Conservation (phyloP, 2,329 filamentous ascomycete species). For the Fusarium avenaceum region DNA sequence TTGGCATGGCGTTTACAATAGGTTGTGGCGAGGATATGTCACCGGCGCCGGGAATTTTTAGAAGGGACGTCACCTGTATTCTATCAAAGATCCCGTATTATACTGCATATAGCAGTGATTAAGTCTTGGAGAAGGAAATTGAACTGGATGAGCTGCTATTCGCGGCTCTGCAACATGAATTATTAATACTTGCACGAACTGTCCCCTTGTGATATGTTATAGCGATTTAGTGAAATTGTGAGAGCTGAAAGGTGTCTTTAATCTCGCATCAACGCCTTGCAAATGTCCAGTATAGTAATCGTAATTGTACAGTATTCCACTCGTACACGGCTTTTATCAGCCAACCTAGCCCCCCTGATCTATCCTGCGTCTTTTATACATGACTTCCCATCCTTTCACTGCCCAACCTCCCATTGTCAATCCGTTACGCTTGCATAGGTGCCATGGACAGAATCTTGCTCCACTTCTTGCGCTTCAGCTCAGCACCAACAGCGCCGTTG, state of each 20-base stretch:
- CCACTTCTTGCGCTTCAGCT: constrained; percentile 94
- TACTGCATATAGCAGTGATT: constrained; percentile 13
- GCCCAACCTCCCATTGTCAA: neutral
- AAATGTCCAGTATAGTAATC: constrained; percentile 52
- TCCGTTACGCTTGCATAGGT: constrained; percentile 71
- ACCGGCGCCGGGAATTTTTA: constrained; percentile 30
- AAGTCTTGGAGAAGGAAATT: constrained; percentile 24
- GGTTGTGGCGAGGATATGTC: constrained; percentile 25
- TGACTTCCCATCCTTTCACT: constrained; percentile 4
- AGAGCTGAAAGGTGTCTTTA: constrained; percentile 47
- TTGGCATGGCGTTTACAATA: constrained; percentile 44
- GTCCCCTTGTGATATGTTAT: constrained; percentile 13
- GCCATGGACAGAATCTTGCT: constrained; percentile 98
- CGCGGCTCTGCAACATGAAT: constrained; percentile 12
- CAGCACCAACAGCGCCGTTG: constrained; percentile 90
- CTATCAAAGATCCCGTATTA: constrained; percentile 34
- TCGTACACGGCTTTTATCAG: constrained; percentile 41
- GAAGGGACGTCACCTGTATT: constrained; percentile 33
- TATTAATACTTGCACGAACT: neutral
- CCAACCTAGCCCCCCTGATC: constrained; percentile 5
- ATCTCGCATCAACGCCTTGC: constrained; percentile 53
- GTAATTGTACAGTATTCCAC: constrained; percentile 53
- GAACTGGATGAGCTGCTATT: constrained; percentile 15
- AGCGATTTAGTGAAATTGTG: constrained; percentile 13
- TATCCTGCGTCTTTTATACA: constrained; percentile 39